These are phyloP conservation scores for Apiotrichum mycotoxinovorans DNA, from an alignment of 1,284 basidiomycete species.

Conservation along the genomic window DNA sequence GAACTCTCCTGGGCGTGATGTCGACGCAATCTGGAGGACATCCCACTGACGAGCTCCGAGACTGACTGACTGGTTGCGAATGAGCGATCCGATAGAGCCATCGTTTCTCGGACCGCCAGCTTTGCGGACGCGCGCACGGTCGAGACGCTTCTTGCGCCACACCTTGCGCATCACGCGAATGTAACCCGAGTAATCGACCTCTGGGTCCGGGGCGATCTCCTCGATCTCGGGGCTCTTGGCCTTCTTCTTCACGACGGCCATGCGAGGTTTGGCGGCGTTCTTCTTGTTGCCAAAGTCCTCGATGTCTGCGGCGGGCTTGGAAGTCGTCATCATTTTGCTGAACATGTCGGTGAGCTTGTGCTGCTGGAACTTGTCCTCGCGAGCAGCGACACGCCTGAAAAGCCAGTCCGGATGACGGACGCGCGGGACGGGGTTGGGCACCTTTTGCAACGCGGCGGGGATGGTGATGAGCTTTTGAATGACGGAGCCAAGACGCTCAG, in stretches of 20 bases:
- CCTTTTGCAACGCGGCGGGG: conserved; percentile 96
- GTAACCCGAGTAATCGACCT: conserved; percentile 71
- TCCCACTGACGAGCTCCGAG: conserved; percentile 81
- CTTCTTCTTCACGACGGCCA: conserved; percentile 56
- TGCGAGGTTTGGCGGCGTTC: conserved; percentile 27
- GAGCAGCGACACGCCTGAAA: conserved; percentile 79
- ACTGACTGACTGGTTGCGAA: conserved; percentile 64
- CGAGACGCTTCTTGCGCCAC: conserved; percentile 67
- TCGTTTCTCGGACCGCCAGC: conserved; percentile 52
- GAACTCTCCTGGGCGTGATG: conserved; percentile 75
- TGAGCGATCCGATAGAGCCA: conserved; percentile 65
- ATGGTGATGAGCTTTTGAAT: conserved; percentile 99
- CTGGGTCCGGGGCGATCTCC: conserved; percentile 56
- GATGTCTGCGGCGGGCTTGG: conserved; percentile 19
- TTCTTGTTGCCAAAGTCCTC: conserved; percentile 56
- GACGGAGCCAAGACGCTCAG: conserved; percentile 94
- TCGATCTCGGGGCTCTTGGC: conserved; percentile 32
- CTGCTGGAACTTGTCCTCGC: conserved; percentile 96
- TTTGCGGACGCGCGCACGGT: conserved; percentile 46
- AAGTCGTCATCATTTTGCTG: conserved; percentile 52
- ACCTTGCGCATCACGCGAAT: conserved; percentile 71
- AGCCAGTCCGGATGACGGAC: conserved; percentile 98
- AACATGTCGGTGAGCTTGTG: conserved; percentile 98
- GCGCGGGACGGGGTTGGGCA: conserved; percentile 91
- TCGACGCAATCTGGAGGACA: conserved; percentile 81